Evolutionary conservation across 441 rosid genomes (phyloP), one percentile per base, ranked within the genome.

Genomic region (Mallotus repandus): DNA sequence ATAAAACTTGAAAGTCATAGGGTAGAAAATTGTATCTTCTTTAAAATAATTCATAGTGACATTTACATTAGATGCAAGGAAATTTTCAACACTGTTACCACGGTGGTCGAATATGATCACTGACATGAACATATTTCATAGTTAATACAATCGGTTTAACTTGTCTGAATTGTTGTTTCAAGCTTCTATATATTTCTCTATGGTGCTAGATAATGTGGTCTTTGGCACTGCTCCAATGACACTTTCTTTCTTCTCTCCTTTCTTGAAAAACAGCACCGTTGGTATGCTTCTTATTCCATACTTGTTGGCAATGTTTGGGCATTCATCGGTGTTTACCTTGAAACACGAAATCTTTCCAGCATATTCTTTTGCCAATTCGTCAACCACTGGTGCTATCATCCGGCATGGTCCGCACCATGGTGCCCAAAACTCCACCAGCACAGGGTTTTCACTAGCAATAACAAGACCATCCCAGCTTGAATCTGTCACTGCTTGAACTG

Each of bases 341-440:
- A 68, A 86, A 58, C 91, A 89, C 9, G 86, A 62, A 9, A 87
- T 68, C 74, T 89, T 89, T 38, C 90, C 94, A 0, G 88, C 79
- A 15, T 87, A 87, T 63, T 89, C 90, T 70, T 81, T 86, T 0
- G 91, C 94, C 73, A 89, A 64, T 59, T 87, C 90, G 18, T 86
- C 82, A 5, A 89, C 70, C 1, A 86, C 86, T 0, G 94, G 94
- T 2, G 89, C 90, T 72, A 89, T 89, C 90, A 89, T 89, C 73
- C 89, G 78, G 72, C 91, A 89, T 5, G 94, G 94, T 63, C 91
- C 94, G 14, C 94, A 87, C 94, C 94, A 87, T 15, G 94, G 91
- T 29, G 94, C 94, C 94, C 94, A 89, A 43, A 89, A 89, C 82
- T 89, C 94, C 74, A 89, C 91, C 25, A 89, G 82, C 21, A 83